Evolutionary conservation across 148 eudicot species (phyloP), one percentile per base, ranked within the genome.

Genomic region (Beta vulgaris): DNA sequence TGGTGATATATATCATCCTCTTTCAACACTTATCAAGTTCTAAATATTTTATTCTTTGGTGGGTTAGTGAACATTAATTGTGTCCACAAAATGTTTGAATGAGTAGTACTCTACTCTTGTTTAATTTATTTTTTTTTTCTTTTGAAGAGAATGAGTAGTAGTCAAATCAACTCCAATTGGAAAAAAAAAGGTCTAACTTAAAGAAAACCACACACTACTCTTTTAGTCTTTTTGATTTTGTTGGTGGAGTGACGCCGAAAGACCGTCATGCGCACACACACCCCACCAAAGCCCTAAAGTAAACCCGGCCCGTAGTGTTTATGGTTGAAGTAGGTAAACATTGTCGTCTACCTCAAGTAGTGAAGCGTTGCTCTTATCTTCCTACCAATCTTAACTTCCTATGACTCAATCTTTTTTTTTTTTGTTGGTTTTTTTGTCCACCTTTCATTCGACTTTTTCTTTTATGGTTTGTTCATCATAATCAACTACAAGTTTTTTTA

Each of bases 291-390:
- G 0, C 40, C 73, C 28, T 0, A 2, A 11, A 69, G 1, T n/a
- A 35, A 43, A 60, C 59, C 57, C 11, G 57, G 26, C 11, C 40
- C 35, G 7, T 11, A 7, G 26, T 31, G 3, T 11, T 57, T 28
- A 1, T 75, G 29, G 73, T 31, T 68, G 79, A 67, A 68, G 79
- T 76, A 55, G 79, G 79, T 76, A 76, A 34, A 76, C 58, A 32
- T 54, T 75, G 77, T 74, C 69, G 59, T 74, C 32, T 74, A n/a
- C 19, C 28, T 18, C 2, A 61, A 66, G 46, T 1, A 0, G 7
- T 25, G 7, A 6, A 37, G 44, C 11, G 9, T 54, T n/a, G n/a
- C 61, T 53, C 73, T 51, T 58, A 44, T 58, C 71, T 54, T 60
- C 68, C 59, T 18, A 76, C 79, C 79, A 57, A 69, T 37, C n/a